phyloP scores from a whole-genome alignment of 345 rosid species.

The Microcos paniculata region DNA sequence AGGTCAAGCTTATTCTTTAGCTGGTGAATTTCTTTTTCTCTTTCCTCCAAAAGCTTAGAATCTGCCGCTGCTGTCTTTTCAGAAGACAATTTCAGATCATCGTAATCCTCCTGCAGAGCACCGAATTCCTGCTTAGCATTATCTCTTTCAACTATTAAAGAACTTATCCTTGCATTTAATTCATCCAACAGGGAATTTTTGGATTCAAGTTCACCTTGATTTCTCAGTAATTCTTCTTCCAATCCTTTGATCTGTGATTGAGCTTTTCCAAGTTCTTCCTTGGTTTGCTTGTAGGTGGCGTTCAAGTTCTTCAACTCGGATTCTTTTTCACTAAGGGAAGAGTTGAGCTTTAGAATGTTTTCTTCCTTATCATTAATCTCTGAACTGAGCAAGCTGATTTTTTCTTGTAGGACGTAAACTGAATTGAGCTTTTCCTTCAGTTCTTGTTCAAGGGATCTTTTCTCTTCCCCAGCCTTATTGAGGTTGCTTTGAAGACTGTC shows the following conservation, averaged over 20 bases:
- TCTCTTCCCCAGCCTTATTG: constrained; percentile 54
- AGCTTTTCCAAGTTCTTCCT: constrained; percentile 54
- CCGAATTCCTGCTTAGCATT: constrained; percentile 43
- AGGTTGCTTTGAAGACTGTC: constrained; percentile 50
- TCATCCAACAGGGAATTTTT: constrained; percentile 54
- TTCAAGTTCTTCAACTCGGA: constrained; percentile 50
- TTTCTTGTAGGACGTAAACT: constrained; percentile 54
- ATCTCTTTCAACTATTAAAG: constrained; percentile 53
- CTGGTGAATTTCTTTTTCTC: constrained; percentile 47
- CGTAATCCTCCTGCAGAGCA: constrained; percentile 43
- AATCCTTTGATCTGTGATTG: constrained; percentile 42
- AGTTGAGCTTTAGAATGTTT: constrained; percentile 41
- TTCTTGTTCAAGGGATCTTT: constrained; percentile 54
- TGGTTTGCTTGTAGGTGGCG: constrained; percentile 40
- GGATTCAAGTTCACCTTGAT: constrained; percentile 46
- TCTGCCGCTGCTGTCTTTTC: constrained; percentile 51
- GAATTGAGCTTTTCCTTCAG: constrained; percentile 52
- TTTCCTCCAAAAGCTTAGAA: constrained; percentile 49
- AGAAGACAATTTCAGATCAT: constrained; percentile 57
- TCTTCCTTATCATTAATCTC: constrained; percentile 73
- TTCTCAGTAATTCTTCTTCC: constrained; percentile 43
- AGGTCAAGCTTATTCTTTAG: constrained; percentile 52
- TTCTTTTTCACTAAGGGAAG: constrained; percentile 55
- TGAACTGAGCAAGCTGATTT: constrained; percentile 45
- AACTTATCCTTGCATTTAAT: constrained; percentile 46